A percentile compares a stretch with the other conserved stretches of the same genome.
These are phyloP conservation scores for Selenicereus undatus DNA, from an alignment of 148 eudicot genomes.

Conservation along the genomic window DNA sequence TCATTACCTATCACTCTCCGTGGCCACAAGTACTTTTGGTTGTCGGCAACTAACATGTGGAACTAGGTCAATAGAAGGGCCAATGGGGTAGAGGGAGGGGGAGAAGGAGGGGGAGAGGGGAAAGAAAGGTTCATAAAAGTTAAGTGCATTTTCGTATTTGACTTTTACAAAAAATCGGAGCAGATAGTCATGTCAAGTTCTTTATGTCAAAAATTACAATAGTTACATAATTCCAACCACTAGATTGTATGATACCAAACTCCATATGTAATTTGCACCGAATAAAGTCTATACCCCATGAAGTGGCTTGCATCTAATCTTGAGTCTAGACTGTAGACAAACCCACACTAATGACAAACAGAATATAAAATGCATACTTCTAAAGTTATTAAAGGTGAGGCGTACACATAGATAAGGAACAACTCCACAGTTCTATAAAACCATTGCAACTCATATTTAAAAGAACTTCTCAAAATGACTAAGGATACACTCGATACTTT, in stretches of 20 bases:
- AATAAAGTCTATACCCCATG: neutral
- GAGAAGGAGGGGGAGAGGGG: neutral
- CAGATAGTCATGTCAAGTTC: neutral
- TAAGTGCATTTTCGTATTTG: neutral
- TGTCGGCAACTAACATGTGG: neutral
- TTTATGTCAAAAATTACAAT: neutral
- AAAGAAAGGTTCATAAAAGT: neutral
- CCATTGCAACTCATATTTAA: neutral
- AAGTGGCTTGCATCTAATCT: neutral
- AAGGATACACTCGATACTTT: constrained; percentile 98
- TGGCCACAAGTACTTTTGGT: no score
- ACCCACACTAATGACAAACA: neutral
- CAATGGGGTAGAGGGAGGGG: no score
- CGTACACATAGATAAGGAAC: constrained; percentile 1
- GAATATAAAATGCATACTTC: neutral
- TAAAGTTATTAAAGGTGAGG: neutral
- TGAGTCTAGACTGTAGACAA: neutral
- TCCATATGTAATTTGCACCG: neutral
- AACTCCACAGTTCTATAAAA: neutral
- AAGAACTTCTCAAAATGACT: neutral
- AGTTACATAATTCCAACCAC: neutral
- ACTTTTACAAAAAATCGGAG: neutral
- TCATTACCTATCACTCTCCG: neutral
- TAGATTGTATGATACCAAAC: no score
- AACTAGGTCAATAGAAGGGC: neutral